A percentile compares a stretch with the other conserved stretches of the same genome.
Conservation (phyloP, 1,284 basidiomycete species). For the Ceratobasidium sp. region DNA sequence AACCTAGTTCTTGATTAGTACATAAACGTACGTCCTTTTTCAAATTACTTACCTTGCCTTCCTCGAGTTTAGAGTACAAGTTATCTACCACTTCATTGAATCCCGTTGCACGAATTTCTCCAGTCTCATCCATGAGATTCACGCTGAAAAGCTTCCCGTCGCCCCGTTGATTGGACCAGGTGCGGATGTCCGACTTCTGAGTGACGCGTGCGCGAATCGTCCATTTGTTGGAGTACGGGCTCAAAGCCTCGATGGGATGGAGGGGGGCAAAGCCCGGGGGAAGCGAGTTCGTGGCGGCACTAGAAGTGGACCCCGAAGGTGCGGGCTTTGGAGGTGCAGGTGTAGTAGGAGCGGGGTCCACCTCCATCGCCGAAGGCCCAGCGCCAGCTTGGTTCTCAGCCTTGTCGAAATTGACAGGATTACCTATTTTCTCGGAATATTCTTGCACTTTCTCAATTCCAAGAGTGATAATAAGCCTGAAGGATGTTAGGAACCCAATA, state of each 20-base stretch:
- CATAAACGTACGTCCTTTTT: background rate
- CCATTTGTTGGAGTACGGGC: conserved; percentile 98
- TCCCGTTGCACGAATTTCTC: conserved; percentile 88
- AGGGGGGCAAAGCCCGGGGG: conserved; percentile 53
- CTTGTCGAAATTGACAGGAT: conserved; percentile 58
- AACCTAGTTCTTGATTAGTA: conserved; percentile 47
- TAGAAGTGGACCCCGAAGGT: conserved; percentile 36
- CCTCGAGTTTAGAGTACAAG: conserved; percentile 82
- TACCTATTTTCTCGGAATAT: conserved; percentile 73
- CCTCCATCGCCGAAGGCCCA: conserved; percentile 47
- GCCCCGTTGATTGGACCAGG: conserved; percentile 87
- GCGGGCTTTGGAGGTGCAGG: conserved; percentile 45
- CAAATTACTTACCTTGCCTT: conserved; percentile 72
- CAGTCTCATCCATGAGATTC: conserved; percentile 93
- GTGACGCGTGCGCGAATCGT: conserved; percentile 95
- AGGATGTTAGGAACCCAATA: conserved; percentile 17
- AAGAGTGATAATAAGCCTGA: conserved; percentile 81
- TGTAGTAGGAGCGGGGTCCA: conserved; percentile 46
- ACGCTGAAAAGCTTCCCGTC: conserved; percentile 96
- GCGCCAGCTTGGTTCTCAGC: conserved; percentile 43
- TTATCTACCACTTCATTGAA: conserved; percentile 90
- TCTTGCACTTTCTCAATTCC: conserved; percentile 64
- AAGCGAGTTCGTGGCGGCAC: conserved; percentile 27
- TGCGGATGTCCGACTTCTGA: conserved; percentile 86
- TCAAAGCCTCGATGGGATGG: conserved; percentile 92